Evolutionary conservation across 2,329 filamentous ascomycete species (phyloP), one percentile per base, ranked within the genome.

Genomic region (Graphilbum ipis-grandicollis): DNA sequence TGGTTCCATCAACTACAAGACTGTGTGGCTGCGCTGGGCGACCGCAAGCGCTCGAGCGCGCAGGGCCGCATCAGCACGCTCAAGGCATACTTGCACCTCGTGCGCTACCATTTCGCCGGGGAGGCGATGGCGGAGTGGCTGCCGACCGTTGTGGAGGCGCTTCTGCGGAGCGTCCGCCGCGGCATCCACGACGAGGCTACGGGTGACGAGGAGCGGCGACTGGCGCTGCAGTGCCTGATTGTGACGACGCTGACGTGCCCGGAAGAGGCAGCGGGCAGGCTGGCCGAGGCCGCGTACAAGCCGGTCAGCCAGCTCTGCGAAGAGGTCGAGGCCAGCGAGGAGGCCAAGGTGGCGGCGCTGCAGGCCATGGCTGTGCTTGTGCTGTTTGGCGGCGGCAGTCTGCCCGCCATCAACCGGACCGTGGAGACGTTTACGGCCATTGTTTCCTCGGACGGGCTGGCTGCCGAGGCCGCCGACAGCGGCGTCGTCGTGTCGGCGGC

Each of bases 351-450:
- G 18, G 71, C 69, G 17, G 76, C 80, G 1, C 75, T 93, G n/a
- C 72, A 79, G 48, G 69, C 79, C 12, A 68, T 92, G 37, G 70
- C 73, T 26, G 66, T 79, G n/a, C 72, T 73, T 19, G 71, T 78
- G 2, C 72, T 82, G 46, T 88, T 83, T 46, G 80, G 79, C 14
- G 83, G 83, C 2, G 80, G 79, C 1, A 68, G 71, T 5, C 66
- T 72, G 22, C 71, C 76, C 23, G 76, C 75, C 17, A 71, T 75
- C 0, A 61, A 78, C 30, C 77, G 85, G 25, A 62, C 81, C 33
- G 78, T 92, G 63, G 71, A 76, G 3, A 82, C 78, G 44, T 59
- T 88, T 21, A 58, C 88, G 10, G 79, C 85, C 40, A 82, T 93
- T 35, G 62, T 85, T 15, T 75, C 82, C 41, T 82, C 76, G 8